Conservation (phyloP, 352 stramenopile species). For the Phytopythium ostracodes region DNA sequence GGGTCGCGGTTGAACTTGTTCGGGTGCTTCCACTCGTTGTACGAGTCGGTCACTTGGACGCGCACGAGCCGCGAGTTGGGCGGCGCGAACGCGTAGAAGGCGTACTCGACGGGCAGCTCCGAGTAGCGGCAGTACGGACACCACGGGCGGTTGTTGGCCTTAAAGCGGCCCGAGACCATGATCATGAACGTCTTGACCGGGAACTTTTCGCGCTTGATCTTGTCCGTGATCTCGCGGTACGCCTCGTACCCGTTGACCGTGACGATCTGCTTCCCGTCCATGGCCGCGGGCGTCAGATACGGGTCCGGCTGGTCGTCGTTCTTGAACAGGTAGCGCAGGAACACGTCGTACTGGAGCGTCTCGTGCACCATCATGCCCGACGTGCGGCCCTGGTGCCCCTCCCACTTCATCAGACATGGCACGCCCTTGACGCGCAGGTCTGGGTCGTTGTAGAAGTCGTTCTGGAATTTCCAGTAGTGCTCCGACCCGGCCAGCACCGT, state of each 20-base stretch:
- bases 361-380: slow-evolving; percentile 30
- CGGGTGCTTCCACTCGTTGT: slow-evolving; percentile 56
- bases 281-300: slow-evolving; percentile 14
- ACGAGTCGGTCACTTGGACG: slow-evolving; percentile 59
- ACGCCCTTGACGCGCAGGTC: slow-evolving; percentile 37
- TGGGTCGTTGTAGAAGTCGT: slow-evolving; percentile 36
- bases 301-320: slow-evolving; percentile 29
- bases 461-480: slow-evolving; percentile 38
- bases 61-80: slow-evolving; percentile 48
- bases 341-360: slow-evolving; percentile 34
- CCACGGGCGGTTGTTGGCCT: slow-evolving; percentile 69
- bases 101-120: slow-evolving; percentile 66
- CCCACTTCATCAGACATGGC: slow-evolving; percentile 38
- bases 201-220: slow-evolving; percentile 30
- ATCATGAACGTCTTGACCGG: slow-evolving; percentile 47
- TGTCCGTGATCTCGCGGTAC: slow-evolving; percentile 27
- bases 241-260: slow-evolving; percentile 29
- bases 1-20: slow-evolving; percentile 56
- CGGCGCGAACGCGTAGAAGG: slow-evolving; percentile 67
- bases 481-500: slow-evolving; percentile 51
- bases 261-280: slow-evolving; percentile 29
- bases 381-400: slow-evolving; percentile 27
- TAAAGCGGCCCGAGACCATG: slow-evolving; percentile 66
- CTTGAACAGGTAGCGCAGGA: slow-evolving; percentile 45
- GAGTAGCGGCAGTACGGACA: slow-evolving; percentile 80